Percentiles rank a stretch among this genome's conserved stretches.
Conservation (phyloP, 73 alveolate genomes). For the Blepharisma japonicum region DNA sequence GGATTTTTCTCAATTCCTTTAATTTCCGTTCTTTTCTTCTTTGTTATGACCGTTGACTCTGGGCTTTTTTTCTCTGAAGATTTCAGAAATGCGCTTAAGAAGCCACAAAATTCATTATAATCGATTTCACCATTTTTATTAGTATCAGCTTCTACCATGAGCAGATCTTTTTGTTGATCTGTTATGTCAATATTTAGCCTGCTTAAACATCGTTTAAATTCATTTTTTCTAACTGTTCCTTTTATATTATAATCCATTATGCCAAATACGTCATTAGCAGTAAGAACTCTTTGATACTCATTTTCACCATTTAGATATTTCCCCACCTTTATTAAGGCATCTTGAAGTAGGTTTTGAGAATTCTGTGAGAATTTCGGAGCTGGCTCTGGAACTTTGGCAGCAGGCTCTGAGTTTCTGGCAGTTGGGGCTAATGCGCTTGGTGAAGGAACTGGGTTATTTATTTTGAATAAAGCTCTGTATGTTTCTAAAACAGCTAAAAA, state of each 20-base stretch:
- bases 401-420: no score
- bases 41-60: background rate
- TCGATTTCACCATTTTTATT: slow-evolving; percentile 12
- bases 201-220: background rate
- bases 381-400: background rate
- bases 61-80: background rate
- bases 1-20: background rate
- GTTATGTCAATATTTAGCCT: background rate
- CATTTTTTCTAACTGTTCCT: slow-evolving; percentile 2
- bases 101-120: slow-evolving; percentile 11
- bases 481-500: slow-evolving; percentile 22
- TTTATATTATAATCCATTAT: background rate
- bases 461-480: background rate
- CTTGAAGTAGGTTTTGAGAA: background rate
- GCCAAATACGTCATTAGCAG: background rate
- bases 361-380: background rate
- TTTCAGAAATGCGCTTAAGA: background rate
- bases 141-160: background rate
- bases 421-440: no score
- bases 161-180: background rate
- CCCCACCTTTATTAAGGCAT: slow-evolving; percentile 11
- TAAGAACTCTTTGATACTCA: background rate
- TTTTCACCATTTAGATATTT: slow-evolving; percentile 3
- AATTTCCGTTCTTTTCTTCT: background rate
- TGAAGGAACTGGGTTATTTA: background rate